Percentiles rank a stretch among this genome's conserved stretches.
Conservation (phyloP, 1,284 basidiomycete species). For the Microbotryum lychnidis-dioicae region DNA sequence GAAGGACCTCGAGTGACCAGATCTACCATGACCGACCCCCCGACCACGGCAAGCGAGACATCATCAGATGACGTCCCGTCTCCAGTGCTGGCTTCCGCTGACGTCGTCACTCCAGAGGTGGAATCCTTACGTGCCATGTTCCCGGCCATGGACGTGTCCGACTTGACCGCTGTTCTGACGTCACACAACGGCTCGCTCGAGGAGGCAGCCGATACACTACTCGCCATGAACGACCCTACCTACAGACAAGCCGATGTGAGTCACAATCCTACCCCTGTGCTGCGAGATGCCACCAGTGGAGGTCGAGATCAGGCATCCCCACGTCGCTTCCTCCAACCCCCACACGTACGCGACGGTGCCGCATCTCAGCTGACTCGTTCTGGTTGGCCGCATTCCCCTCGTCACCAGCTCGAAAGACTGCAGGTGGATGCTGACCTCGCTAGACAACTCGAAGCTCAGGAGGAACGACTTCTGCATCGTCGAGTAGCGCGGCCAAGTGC, state of each 20-base stretch:
- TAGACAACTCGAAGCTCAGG: constrained; percentile 19
- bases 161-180: constrained; percentile 21
- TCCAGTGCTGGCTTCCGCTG: no score
- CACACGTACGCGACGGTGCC: no score
- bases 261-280: background rate
- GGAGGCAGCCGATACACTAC: constrained; percentile 14
- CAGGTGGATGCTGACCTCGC: constrained; percentile 21
- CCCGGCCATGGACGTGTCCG: constrained; percentile 9
- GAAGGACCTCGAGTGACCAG: no score
- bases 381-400: no score
- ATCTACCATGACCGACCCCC: no score
- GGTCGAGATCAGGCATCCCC: no score
- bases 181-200: constrained; percentile 10
- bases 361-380: no score
- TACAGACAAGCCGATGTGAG: constrained; percentile 1
- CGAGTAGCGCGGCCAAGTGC: background rate
- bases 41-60: no score
- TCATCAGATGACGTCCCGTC: no score
- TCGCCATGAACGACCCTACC: constrained; percentile 19
- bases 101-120: no score
- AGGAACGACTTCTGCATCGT: background rate
- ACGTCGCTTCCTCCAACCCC: no score
- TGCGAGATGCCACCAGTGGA: background rate
- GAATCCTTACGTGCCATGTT: constrained; percentile 11
- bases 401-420: background rate